phyloP scores from a whole-genome alignment of 192 early-diverging fungal genomes.

The Kickxella alabastrina region DNA sequence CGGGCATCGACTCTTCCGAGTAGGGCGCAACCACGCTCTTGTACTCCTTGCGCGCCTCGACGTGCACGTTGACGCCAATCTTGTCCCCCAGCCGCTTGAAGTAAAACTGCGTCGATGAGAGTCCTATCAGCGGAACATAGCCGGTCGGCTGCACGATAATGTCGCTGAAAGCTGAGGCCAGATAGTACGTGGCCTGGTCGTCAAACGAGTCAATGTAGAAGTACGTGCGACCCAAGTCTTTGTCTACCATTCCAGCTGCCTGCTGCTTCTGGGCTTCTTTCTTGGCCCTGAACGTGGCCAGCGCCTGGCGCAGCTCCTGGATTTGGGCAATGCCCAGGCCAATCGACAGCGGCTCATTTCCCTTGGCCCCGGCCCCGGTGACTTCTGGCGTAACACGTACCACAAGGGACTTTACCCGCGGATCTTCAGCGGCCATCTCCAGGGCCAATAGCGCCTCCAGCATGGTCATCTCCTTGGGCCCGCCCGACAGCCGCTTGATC shows the following conservation, averaged over 20 bases:
- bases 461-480: constrained; percentile 18
- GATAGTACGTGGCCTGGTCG: constrained; percentile 60
- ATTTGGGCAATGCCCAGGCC: constrained; percentile 56
- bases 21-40: constrained; percentile 55
- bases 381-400: constrained; percentile 6
- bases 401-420: constrained; percentile 32
- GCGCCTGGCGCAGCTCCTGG: constrained; percentile 59
- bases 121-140: constrained; percentile 56
- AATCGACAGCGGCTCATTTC: constrained; percentile 3
- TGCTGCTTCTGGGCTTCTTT: constrained; percentile 52
- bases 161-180: constrained; percentile 63
- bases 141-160: constrained; percentile 62
- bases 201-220: constrained; percentile 69
- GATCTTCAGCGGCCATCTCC: constrained; percentile 52
- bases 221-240: constrained; percentile 53
- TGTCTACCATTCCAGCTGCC: too few species aligned
- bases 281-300: constrained; percentile 50
- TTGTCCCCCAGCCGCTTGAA: constrained; percentile 58
- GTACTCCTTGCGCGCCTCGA: constrained; percentile 58
- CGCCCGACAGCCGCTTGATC: constrained; percentile 3
- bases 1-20: constrained; percentile 53
- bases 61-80: constrained; percentile 54
- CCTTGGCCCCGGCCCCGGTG: neutral
- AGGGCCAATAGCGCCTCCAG: constrained; percentile 44
- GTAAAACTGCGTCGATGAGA: constrained; percentile 53